Evolutionary conservation across 805 yeast genomes (phyloP), one percentile per base, ranked within the genome.

Genomic region (Komagataella ulmi): DNA sequence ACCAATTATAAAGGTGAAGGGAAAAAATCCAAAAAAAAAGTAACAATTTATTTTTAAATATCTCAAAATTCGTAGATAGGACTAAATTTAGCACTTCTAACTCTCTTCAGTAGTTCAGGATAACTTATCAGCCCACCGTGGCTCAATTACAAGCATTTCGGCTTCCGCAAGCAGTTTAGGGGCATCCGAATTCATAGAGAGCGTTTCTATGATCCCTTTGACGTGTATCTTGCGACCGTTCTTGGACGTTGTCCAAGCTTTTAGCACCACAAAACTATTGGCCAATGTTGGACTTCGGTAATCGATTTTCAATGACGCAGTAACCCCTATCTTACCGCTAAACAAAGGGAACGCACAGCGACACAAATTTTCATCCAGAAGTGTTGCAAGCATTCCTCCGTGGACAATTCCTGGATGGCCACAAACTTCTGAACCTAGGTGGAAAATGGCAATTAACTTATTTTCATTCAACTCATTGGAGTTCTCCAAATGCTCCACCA

Each of bases 281-380:
- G 51, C 43, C 7, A 10, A 6, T 8, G 49, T 46, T 21, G 72
- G 69, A 48, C 52, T 57, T 24, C 57, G 36, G 56, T 76, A 77
- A 51, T 72, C 66, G 6, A 77, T 69, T 3, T 69, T 57, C 44
- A 77, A 61, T 40, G 61, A 65, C 1, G 75, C 80, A 6, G 82
- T 77, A n/a, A 76, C 78, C 7, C 81, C 81, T 50, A 65, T 67
- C 48, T 68, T 66, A 8, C 70, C 64, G 0, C 76, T 76, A 18
- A 77, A 67, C 17, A 65, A 55, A 3, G 80, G 73, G 54, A 77
- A 70, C 17, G 76, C 80, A 49, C 76, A 74, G n/a, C 70, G 59
- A 53, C 79, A 76, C 50, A 77, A 66, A 2, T 73, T 77, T 58
- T 77, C 82, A 56, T 77, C 82, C 8, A 77, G 59, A 6, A 77